A percentile compares a stretch with the other conserved stretches of the same genome.
Conservation (phyloP, 1,284 basidiomycete genomes). For the Ustilago loliicola region DNA sequence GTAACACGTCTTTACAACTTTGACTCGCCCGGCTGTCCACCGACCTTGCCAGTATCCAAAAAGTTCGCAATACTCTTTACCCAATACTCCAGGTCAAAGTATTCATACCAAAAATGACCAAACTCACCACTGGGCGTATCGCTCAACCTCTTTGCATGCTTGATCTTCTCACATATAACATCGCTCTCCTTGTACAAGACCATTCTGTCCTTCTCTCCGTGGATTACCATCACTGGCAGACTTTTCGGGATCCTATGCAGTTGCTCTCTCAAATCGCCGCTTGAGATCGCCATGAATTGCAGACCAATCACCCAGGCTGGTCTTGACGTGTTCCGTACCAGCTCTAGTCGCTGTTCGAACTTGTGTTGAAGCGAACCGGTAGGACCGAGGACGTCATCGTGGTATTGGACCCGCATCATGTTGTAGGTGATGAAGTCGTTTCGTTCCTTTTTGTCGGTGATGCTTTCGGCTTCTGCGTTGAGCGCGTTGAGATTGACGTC, state of each 20-base stretch:
- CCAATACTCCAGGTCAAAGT: slow-evolving; percentile 54
- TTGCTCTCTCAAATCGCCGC: slow-evolving; percentile 30
- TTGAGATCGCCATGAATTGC: slow-evolving; percentile 59
- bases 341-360: slow-evolving; percentile 31
- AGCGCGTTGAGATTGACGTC: slow-evolving; percentile 45
- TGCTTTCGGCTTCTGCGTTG: slow-evolving; percentile 27
- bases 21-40: not conserved
- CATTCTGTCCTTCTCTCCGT: slow-evolving; percentile 64
- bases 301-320: slow-evolving; percentile 48
- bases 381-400: slow-evolving; percentile 40
- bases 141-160: slow-evolving; percentile 45
- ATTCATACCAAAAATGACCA: slow-evolving; percentile 64
- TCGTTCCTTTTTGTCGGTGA: slow-evolving; percentile 32
- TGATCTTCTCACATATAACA: slow-evolving; percentile 40
- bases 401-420: slow-evolving; percentile 63
- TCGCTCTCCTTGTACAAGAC: slow-evolving; percentile 59
- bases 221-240: slow-evolving; percentile 54
- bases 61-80: slow-evolving; percentile 36
- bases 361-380: slow-evolving; percentile 13
- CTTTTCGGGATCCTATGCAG: slow-evolving; percentile 42
- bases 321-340: slow-evolving; percentile 33
- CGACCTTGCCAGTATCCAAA: slow-evolving; percentile 29
- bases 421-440: slow-evolving; percentile 42
- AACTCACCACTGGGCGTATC: slow-evolving; percentile 34
- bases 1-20: slow-evolving; percentile 24